Conservation (phyloP, 2,329 filamentous ascomycete species). For the Orbilia oligospora region DNA sequence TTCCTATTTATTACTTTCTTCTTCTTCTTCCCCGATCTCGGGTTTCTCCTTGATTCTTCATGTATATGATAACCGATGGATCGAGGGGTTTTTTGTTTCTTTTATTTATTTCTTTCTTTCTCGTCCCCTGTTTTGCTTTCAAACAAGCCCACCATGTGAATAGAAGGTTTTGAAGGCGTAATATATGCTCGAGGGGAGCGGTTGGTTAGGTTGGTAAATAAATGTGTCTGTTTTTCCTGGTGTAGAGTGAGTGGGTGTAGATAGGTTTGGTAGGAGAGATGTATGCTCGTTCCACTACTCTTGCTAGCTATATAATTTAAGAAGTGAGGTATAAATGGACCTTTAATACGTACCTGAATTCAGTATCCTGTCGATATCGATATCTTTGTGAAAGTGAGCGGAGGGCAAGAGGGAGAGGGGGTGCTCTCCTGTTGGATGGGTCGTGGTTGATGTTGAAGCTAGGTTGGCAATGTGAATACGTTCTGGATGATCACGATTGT, state of each 20-base stretch:
- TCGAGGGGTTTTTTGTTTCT: not conserved
- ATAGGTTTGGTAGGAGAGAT: not conserved
- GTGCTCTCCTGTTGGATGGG: no score
- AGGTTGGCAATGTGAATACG: no score
- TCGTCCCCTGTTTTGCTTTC: no score
- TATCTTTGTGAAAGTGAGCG: no score
- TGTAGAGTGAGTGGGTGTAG: not conserved
- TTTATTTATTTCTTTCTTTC: not conserved
- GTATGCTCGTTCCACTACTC: not conserved
- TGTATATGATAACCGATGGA: conserved; percentile 2
- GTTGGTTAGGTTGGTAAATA: conserved; percentile 16
- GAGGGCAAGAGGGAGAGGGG: no score
- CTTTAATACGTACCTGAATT: no score
- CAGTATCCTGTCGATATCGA: no score
- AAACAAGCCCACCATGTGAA: not conserved
- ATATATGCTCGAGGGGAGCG: conserved; percentile 24
- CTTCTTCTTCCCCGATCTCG: not conserved
- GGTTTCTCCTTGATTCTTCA: not conserved
- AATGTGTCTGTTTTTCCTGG: not conserved
- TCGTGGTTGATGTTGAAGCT: no score
- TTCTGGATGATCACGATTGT: no score
- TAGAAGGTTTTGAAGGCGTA: conserved; percentile 22
- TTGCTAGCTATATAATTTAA: not conserved
- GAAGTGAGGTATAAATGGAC: no score
- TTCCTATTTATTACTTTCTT: not conserved